These are phyloP conservation scores for Ilex paraguariensis DNA, from an alignment of 305 asterid species.

Conservation along the genomic window DNA sequence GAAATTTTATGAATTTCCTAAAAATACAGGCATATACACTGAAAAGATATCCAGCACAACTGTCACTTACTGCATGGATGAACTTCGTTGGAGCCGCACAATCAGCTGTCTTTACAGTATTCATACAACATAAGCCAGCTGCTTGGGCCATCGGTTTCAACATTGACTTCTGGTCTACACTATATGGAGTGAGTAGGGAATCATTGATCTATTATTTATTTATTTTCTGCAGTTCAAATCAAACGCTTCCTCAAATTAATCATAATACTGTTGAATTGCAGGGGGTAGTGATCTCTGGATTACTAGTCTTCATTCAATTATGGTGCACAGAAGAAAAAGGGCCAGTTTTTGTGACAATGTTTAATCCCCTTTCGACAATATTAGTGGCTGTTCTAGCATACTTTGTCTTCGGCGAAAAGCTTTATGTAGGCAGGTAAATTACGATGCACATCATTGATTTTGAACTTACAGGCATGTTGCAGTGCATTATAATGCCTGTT, in stretches of 20 bases:
- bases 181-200: constrained; percentile 49
- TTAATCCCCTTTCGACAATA: constrained; percentile 63
- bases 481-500: no score
- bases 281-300: constrained; percentile 64
- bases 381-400: constrained; percentile 52
- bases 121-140: constrained; percentile 38
- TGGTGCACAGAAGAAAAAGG: constrained; percentile 74
- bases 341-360: constrained; percentile 71
- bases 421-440: constrained; percentile 58
- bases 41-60: constrained; percentile 72
- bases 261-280: constrained; percentile 12
- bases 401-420: constrained; percentile 58
- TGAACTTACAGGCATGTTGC: no score
- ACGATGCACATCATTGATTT: background rate
- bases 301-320: constrained; percentile 44
- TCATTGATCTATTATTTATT: background rate
- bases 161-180: constrained; percentile 65
- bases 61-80: constrained; percentile 69
- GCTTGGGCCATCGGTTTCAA: constrained; percentile 71
- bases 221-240: background rate
- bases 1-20: background rate
- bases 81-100: constrained; percentile 71
- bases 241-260: background rate
- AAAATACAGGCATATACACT: constrained; percentile 50
- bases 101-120: constrained; percentile 60